phyloP scores from a whole-genome alignment of 192 early-diverging fungal genomes.

The Coemansia sp. region DNA sequence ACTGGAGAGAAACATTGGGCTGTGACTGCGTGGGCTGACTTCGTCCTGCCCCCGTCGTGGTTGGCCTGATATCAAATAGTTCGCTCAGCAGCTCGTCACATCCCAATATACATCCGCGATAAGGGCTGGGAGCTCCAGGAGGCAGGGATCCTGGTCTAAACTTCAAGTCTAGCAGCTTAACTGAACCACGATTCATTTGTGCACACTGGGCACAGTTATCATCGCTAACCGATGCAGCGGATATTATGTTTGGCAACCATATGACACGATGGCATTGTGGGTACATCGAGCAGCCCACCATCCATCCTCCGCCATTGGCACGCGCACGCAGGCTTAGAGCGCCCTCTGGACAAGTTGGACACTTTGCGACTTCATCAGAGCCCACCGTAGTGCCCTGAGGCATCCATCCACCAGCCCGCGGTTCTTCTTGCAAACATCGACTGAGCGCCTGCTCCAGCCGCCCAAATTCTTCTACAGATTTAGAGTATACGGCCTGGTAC shows the following conservation, averaged over 20 bases:
- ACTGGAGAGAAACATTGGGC: no score
- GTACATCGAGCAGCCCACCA: constrained; percentile 51
- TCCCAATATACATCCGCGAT: constrained; percentile 36
- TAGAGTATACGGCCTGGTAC: constrained; percentile 72
- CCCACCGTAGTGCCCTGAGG: background rate
- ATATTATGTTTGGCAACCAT: constrained; percentile 44
- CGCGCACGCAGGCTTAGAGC: constrained; percentile 11
- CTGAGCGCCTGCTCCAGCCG: constrained; percentile 52
- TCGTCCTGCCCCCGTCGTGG: background rate
- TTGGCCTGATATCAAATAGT: constrained; percentile 18
- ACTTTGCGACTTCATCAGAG: constrained; percentile 23
- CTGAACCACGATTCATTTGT: constrained; percentile 5
- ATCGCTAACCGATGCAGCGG: constrained; percentile 6
- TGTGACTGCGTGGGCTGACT: no score
- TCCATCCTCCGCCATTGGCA: constrained; percentile 15
- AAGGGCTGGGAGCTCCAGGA: constrained; percentile 24
- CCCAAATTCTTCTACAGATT: constrained; percentile 48
- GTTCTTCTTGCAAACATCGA: constrained; percentile 32
- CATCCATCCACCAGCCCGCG: constrained; percentile 12
- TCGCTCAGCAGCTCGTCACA: constrained; percentile 51
- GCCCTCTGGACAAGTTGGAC: constrained; percentile 19
- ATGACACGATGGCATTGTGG: constrained; percentile 49
- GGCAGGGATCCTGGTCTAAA: constrained; percentile 36
- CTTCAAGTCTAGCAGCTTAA: constrained; percentile 28
- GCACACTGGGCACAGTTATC: constrained; percentile 33